Evolutionary conservation across 768 basidiomycete genomes (phyloP), one percentile per base, ranked within the genome.

Genomic region (Leccinum broughii): DNA sequence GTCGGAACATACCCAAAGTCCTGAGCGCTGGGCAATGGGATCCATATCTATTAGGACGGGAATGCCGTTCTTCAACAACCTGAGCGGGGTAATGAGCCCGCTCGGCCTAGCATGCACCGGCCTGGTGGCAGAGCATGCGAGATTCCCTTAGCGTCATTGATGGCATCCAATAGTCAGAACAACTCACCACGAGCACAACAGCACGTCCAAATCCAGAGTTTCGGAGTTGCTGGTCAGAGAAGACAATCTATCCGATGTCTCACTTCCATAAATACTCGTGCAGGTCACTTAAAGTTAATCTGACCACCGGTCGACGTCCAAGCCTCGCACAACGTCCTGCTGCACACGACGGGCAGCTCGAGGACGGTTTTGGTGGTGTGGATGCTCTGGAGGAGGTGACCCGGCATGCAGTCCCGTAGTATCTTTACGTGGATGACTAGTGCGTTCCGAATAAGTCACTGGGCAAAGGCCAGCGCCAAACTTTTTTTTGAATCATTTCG

Each of bases 1-100:
- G 30, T 22, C 10, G 10, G 11, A 57, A 28, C 72, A 39, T 46
- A 78, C 79, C 75, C 76, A 77, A 28, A 81, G 63, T 4, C 72
- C 78, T 3, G 69, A 69, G 3, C 75, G 76, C 58, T 78, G 76
- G 3, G 78, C 78, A 13, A 76, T 62, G 13, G 68, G 73, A 10
- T 75, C 77, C 61, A 81, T 82, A 59, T 85, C 80, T 51, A 85
- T 79, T 28, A 86, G 79, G 7, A 85, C 78, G 10, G 80, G 75
- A 17, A 84, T 69, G 5, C 77, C 76, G 67, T 82, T 81, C 22
- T 73, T 72, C 15, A 80, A 65, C 26, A 78, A 68, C 1, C 68
- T 68, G 6, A 75, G 72, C 3, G 76, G 76, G 22, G 62, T 66
- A 28, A 71, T 65, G 14, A 75, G 68, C 24, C 77, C 75, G 0